Base-by-base conservation (phyloP, 1,139 yeast genomes). In the Lodderomyces parapsilosis region DNA sequence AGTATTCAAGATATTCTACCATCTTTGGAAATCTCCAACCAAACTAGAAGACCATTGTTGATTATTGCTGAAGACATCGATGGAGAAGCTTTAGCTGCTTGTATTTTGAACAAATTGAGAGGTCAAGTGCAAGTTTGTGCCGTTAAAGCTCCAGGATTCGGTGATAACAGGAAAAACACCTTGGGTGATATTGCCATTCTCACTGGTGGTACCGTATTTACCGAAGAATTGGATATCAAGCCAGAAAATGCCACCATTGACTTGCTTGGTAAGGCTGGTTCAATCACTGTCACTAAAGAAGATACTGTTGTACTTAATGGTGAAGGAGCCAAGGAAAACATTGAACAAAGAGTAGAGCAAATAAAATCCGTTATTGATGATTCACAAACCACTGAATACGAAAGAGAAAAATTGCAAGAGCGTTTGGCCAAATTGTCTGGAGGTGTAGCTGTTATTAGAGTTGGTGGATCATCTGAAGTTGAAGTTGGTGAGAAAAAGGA, bases 401-500 rank as follows among this genome's bases (percentile, higher is more conserved):
- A 94, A 80, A 85, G 79, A 76, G 99, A 93, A 78, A 93, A 93
- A 78, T 80, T 93, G 62, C 97, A 91, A 75, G 99, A 93, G 77
- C 87, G 99, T 76, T 80, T 93, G 59, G 99, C 99, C 59, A 93
- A 93, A 77, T 82, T 93, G 56, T 87, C 96, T 43, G 99, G 99
- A 48, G 99, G 99, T 81, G 99, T 93, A 65, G 99, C 99, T 52
- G 99, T 94, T 55, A 79, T 93, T 61, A 88, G 86, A 78, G 99
- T 93, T 50, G 99, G 99, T 67, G 99, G 99, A 57, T 71, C 99
- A 43, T 89, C 96, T 20, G 99, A 93, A 74, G 90, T 93, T 56
- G 99, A 93, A 76, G 99, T 93, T 56, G 96, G 98, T 64, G 99
- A 93, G 78, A 94, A 93, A 96, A 93, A 93, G 78, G 99, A 93